Conservation (phyloP, 2,329 filamentous ascomycete genomes). For the Thielaviopsis populi region DNA sequence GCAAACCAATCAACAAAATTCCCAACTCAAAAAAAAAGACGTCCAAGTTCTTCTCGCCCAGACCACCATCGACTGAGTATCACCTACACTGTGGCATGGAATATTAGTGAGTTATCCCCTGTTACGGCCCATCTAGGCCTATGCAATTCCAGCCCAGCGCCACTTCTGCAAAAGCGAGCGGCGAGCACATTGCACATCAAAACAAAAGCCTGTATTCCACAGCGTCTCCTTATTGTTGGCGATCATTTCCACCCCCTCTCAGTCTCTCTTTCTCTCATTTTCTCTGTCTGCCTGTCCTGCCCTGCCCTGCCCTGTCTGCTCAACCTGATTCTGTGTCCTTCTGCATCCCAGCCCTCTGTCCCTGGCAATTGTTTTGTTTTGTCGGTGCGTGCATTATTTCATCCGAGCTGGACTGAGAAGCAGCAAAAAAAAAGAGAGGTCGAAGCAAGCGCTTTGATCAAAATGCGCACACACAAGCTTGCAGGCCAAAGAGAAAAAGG, state of each 20-base stretch:
- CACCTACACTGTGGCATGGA: background rate
- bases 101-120: background rate
- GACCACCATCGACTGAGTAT: background rate
- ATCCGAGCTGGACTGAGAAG: background rate
- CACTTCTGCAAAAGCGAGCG: background rate
- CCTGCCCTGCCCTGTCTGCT: no score
- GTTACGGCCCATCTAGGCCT: background rate
- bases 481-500: background rate
- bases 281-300: no score
- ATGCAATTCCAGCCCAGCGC: conserved; percentile 1
- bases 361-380: conserved; percentile 1
- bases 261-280: background rate
- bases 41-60: background rate
- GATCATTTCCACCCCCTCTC: background rate
- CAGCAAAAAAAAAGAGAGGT: background rate
- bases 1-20: background rate
- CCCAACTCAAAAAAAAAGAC: background rate
- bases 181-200: background rate
- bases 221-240: background rate
- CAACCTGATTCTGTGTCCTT: background rate
- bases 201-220: background rate
- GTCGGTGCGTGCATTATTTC: background rate
- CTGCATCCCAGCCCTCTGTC: background rate
- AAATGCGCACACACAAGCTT: background rate
- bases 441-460: background rate